Percentiles rank a stretch among this genome's conserved stretches.
These are phyloP conservation scores for Hypoxylon sp. DNA, from an alignment of 2,329 filamentous ascomycete species.

Conservation along the genomic window DNA sequence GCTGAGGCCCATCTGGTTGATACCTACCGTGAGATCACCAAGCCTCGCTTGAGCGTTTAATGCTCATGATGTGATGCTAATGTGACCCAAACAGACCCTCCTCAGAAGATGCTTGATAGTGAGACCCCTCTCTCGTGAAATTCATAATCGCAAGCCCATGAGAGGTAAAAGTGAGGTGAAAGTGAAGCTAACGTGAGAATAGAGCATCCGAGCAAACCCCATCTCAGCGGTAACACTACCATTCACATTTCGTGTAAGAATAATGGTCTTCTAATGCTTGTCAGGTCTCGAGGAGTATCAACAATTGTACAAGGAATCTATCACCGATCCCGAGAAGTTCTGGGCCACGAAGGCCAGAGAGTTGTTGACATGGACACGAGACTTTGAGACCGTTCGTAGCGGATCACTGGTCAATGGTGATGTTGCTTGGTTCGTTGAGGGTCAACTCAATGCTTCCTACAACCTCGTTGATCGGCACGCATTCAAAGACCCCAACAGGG, in stretches of 20 bases:
- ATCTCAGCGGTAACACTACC: conserved; percentile 69
- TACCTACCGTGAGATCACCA: conserved; percentile 71
- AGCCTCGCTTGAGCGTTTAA: conserved; percentile 11
- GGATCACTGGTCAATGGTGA: conserved; percentile 85
- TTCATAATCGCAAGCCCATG: background rate
- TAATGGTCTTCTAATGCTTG: conserved; percentile 43
- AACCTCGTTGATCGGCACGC: conserved; percentile 98
- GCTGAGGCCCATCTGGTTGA: conserved; percentile 81
- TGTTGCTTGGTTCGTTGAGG: conserved; percentile 94
- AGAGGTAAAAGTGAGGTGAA: conserved; percentile 3
- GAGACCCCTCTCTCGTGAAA: conserved; percentile 53
- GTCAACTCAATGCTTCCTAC: conserved; percentile 93
- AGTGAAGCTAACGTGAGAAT: conserved; percentile 48
- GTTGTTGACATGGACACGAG: conserved; percentile 87
- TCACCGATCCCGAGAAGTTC: conserved; percentile 88
- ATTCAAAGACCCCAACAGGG: conserved; percentile 90
- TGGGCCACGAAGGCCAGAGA: conserved; percentile 90
- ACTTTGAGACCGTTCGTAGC: conserved; percentile 89
- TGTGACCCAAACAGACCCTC: conserved; percentile 63
- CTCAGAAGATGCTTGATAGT: conserved; percentile 76
- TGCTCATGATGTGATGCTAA: conserved; percentile 41
- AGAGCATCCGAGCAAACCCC: conserved; percentile 79
- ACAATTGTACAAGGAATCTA: conserved; percentile 82
- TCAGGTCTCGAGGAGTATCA: conserved; percentile 75
- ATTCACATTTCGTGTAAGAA: background rate